phyloP scores from a whole-genome alignment of 805 yeast species.

The Ogataea nitratoaversa region DNA sequence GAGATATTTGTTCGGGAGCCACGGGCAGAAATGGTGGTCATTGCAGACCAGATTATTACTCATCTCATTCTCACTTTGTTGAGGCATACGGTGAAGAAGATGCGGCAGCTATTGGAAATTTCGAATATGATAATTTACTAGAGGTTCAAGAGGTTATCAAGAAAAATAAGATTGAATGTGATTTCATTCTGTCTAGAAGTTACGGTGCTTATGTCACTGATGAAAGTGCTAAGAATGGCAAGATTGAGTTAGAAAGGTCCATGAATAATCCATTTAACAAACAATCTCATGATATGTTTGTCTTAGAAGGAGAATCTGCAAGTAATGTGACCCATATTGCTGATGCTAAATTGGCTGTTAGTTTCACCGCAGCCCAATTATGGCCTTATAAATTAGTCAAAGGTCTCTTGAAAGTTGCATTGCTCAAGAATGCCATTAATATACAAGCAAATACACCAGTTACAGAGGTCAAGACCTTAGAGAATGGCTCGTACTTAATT shows the following conservation, averaged over 20 bases:
- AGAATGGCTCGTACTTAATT: slow-evolving; percentile 31
- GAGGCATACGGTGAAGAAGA: slow-evolving; percentile 22
- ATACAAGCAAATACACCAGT: slow-evolving; percentile 3
- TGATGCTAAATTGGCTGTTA: slow-evolving; percentile 29
- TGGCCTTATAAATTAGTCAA: slow-evolving; percentile 42
- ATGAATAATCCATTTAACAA: slow-evolving; percentile 26
- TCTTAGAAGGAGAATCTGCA: slow-evolving; percentile 31
- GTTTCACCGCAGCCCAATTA: slow-evolving; percentile 39
- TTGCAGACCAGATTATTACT: slow-evolving; percentile 34
- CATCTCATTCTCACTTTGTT: slow-evolving; percentile 12
- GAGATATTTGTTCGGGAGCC: slow-evolving; percentile 37
- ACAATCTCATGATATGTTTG: slow-evolving; percentile 30
- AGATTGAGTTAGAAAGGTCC: not conserved
- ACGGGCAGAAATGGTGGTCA: slow-evolving; percentile 51
- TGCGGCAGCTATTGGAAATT: slow-evolving; percentile 35
- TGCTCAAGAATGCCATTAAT: slow-evolving; percentile 23
- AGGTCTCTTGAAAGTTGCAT: slow-evolving; percentile 28
- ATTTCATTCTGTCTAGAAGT: slow-evolving; percentile 28
- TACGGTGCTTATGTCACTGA: slow-evolving; percentile 9
- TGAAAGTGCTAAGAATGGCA: not conserved
- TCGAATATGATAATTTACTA: slow-evolving; percentile 33
- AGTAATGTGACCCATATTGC: slow-evolving; percentile 27
- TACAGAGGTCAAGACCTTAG: slow-evolving; percentile 4
- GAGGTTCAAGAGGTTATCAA: slow-evolving; percentile 32
- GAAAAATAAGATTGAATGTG: slow-evolving; percentile 30